These are phyloP conservation scores for Dactylellina sp. DNA, from an alignment of 2,329 filamentous ascomycete species.

Conservation along the genomic window DNA sequence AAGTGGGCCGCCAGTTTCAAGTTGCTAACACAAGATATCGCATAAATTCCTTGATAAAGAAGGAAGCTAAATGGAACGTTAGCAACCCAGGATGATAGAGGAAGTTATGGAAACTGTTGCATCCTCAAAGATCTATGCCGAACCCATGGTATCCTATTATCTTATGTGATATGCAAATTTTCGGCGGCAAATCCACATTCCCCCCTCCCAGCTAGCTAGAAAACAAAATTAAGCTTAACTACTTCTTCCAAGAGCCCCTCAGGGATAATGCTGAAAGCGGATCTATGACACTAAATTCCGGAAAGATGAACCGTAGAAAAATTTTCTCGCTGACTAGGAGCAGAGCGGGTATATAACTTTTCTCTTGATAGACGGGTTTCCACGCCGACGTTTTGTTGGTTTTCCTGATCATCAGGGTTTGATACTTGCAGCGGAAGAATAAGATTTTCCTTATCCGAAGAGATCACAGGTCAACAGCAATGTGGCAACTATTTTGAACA, in stretches of 20 bases:
- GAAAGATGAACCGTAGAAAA: constrained; percentile 23
- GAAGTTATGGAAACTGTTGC: constrained; percentile 21
- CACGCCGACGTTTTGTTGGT: background rate
- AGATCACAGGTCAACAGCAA: constrained; percentile 1
- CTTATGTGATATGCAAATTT: constrained; percentile 8
- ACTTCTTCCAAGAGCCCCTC: constrained; percentile 11
- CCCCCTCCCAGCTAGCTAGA: constrained; percentile 3
- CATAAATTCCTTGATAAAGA: constrained; percentile 50
- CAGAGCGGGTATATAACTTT: constrained; percentile 7
- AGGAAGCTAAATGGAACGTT: constrained; percentile 21
- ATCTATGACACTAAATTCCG: constrained; percentile 39
- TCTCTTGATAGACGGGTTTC: constrained; percentile 4
- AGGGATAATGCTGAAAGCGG: constrained; percentile 40
- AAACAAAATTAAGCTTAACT: constrained; percentile 39
- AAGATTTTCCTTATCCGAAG: constrained; percentile 32
- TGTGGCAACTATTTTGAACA: constrained; percentile 4
- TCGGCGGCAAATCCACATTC: constrained; percentile 35
- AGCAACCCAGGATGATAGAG: constrained; percentile 28
- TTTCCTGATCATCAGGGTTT: constrained; percentile 23
- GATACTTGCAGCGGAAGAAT: constrained; percentile 13
- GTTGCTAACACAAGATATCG: constrained; percentile 43
- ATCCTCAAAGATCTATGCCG: constrained; percentile 21
- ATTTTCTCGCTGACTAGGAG: background rate
- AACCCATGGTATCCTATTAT: constrained; percentile 10
- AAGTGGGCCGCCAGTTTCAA: constrained; percentile 39